These are phyloP conservation scores for Zymoseptoria pseudotritici DNA, from an alignment of 2,329 filamentous ascomycete species.

Conservation along the genomic window DNA sequence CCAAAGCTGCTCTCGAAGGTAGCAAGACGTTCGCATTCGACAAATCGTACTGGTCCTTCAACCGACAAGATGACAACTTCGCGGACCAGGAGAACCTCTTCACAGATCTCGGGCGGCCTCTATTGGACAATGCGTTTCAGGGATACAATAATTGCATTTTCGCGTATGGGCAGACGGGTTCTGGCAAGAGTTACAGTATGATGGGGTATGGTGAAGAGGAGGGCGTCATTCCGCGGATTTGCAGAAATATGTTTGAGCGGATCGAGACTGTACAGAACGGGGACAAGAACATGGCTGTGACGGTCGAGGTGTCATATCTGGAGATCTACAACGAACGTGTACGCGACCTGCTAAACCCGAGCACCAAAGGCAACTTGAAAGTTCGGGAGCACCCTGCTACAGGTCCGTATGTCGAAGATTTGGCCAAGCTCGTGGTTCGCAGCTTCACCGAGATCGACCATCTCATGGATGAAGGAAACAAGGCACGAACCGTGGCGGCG, in stretches of 20 bases:
- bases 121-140: conserved; percentile 95
- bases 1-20: conserved; percentile 56
- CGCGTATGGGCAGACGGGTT: conserved; percentile 95
- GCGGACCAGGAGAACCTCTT: conserved; percentile 87
- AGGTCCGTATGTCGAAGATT: conserved; percentile 94
- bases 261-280: conserved; percentile 61
- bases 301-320: conserved; percentile 94
- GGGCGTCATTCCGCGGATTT: conserved; percentile 94
- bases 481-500: conserved; percentile 91
- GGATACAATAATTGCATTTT: conserved; percentile 99
- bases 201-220: conserved; percentile 97
- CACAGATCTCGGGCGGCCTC: conserved; percentile 75
- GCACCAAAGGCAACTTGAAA: conserved; percentile 92
- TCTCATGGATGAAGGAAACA: conserved; percentile 98
- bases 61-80: conserved; percentile 71
- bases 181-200: conserved; percentile 98
- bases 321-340: conserved; percentile 99
- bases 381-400: conserved; percentile 97
- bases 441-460: conserved; percentile 95
- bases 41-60: conserved; percentile 96
- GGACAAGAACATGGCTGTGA: conserved; percentile 75
- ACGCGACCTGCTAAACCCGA: conserved; percentile 86
- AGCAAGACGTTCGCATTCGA: conserved; percentile 92
- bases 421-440: conserved; percentile 88
- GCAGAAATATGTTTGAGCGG: conserved; percentile 91